Evolutionary conservation across 225 moss, liverwort and hornwort species (phyloP), one percentile per base, ranked within the genome.

Genomic region (Asterella californica): DNA sequence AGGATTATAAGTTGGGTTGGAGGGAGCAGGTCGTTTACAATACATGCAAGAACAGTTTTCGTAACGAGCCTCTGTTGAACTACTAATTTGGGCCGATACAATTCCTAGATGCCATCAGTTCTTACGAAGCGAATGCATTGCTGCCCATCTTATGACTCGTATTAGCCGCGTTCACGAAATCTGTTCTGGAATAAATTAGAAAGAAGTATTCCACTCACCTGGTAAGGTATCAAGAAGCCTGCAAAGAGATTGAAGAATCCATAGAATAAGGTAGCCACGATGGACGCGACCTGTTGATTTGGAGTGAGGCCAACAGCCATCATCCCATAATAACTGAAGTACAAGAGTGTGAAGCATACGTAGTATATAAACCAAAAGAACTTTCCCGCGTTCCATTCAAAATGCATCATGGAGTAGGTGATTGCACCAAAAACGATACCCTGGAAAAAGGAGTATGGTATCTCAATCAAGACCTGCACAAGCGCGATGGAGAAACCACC

Each of bases 291-390:
- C 52, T 81, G 81, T 27, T 81, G 75, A 29, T 86, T 86, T 30
- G 86, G 86, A 79, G 81, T 86, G 75, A 86, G 70, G 34, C 78
- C 83, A 30, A 86, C 83, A 1, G 86, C 81, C 86, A 86, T 83
- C 83, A 86, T 86, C 15, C 86, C 86, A 30, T 86, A 86, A 34
- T 62, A 86, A 54, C 72, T 83, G 83, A 86, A 86, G 50, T 80
- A 80, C 3, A 83, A 32, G 66, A 83, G 80, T 12, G 78, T 79
- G 34, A 71, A 79, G 50, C 54, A 86, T 32, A 79, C 65, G 75
- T 57, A 83, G 47, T 57, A 86, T 2, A 83, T 0, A 12, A 76
- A 86, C 81, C 83, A 83, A 27, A 86, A 79, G 46, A 83, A 83
- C 34, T 86, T 86, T 9, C 55, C 49, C 0, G 76, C 80, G 9